phyloP scores from a whole-genome alignment of 129 eudicot species.

The Helianthus annuus region DNA sequence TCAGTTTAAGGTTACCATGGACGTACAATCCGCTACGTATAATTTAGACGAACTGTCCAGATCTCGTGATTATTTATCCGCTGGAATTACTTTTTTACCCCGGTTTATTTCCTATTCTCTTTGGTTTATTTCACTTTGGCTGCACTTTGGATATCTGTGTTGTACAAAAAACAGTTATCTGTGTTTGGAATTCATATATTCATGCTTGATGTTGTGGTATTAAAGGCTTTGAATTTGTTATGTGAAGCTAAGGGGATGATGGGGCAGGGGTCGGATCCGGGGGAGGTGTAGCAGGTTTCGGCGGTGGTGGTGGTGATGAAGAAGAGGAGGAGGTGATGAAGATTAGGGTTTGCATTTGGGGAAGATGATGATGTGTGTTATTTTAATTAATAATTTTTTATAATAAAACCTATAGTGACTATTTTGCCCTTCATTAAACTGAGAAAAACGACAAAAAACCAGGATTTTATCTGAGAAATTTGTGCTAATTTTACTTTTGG shows the following conservation, averaged over 20 bases:
- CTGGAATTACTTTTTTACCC: constrained; percentile 67
- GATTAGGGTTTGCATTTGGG: no score
- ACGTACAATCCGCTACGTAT: constrained; percentile 68
- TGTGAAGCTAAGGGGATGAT: no score
- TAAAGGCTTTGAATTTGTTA: constrained; percentile 65
- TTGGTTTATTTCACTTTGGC: constrained; percentile 42
- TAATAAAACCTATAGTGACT: no score
- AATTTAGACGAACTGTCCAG: constrained; percentile 50
- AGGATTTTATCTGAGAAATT: no score
- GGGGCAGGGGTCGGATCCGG: no score
- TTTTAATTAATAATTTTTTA: no score
- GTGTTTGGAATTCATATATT: constrained; percentile 68
- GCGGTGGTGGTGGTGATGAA: constrained; percentile 1
- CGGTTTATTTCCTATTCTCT: constrained; percentile 58
- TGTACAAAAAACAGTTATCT: constrained; percentile 56
- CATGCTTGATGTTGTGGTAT: constrained; percentile 73
- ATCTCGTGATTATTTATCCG: constrained; percentile 67
- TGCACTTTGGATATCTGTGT: constrained; percentile 48
- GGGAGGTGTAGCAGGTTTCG: no score
- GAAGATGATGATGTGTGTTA: no score
- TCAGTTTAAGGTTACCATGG: constrained; percentile 54
- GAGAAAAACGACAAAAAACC: no score
- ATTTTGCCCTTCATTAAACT: no score
- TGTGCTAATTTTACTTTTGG: no score
- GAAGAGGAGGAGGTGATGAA: constrained; percentile 20